A percentile compares a stretch with the other conserved stretches of the same genome.
phyloP scores from a whole-genome alignment of 345 rosid genomes.

The Acer yangbiense region DNA sequence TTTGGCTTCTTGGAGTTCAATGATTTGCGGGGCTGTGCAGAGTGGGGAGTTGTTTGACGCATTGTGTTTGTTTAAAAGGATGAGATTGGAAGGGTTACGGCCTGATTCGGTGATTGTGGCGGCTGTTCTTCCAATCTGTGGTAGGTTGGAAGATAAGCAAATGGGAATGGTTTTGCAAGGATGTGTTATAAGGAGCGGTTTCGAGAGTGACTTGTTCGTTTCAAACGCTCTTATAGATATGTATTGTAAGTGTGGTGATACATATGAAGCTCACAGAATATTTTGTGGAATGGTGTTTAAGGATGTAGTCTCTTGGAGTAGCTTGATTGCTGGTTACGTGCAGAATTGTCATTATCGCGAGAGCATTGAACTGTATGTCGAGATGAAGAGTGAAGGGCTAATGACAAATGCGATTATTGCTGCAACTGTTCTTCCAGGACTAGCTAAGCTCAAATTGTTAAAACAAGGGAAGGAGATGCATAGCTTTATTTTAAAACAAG shows the following conservation, averaged over 20 bases:
- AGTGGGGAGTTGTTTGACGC: slow-evolving; percentile 39
- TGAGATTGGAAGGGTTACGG: slow-evolving; percentile 34
- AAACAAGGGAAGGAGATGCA: slow-evolving; percentile 60
- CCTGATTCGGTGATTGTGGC: slow-evolving; percentile 38
- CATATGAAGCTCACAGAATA: slow-evolving; percentile 34
- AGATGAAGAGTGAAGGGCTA: slow-evolving; percentile 41
- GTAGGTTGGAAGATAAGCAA: slow-evolving; percentile 27
- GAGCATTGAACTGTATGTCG: slow-evolving; percentile 36
- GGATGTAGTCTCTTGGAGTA: slow-evolving; percentile 57
- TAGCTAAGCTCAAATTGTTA: slow-evolving; percentile 45
- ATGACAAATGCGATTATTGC: slow-evolving; percentile 43
- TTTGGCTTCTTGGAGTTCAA: slow-evolving; percentile 56
- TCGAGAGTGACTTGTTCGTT: slow-evolving; percentile 43
- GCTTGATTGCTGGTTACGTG: slow-evolving; percentile 50
- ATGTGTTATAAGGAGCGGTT: slow-evolving; percentile 31
- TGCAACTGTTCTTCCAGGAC: slow-evolving; percentile 48
- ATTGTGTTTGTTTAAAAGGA: slow-evolving; percentile 33
- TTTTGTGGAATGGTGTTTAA: slow-evolving; percentile 35
- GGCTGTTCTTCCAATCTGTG: slow-evolving; percentile 37
- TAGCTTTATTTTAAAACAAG: slow-evolving; percentile 42
- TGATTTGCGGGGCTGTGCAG: slow-evolving; percentile 48
- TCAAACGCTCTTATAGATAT: slow-evolving; percentile 60
- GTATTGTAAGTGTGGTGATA: slow-evolving; percentile 56
- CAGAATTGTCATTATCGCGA: slow-evolving; percentile 41
- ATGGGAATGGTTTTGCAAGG: slow-evolving; percentile 39